Conservation (phyloP, 1,284 basidiomycete species). For the Ceratobasidium sp. region DNA sequence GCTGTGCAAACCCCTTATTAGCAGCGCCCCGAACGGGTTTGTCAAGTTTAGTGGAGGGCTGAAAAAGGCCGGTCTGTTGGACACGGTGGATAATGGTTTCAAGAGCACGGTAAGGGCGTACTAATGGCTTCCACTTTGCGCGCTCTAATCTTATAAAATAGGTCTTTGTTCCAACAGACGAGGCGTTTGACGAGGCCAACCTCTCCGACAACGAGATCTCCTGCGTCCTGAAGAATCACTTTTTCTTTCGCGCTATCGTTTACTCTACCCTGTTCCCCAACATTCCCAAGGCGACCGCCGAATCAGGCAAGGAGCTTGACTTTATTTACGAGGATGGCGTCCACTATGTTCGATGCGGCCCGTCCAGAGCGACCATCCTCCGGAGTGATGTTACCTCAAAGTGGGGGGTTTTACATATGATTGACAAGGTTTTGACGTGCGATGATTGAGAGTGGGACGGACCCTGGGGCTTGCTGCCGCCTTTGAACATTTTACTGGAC, state of each 20-base stretch:
- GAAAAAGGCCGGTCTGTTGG: conserved; percentile 1
- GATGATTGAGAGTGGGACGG: not conserved
- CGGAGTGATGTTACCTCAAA: not conserved
- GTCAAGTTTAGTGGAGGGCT: conserved; percentile 4
- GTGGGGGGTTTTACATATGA: conserved; percentile 12
- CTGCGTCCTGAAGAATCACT: conserved; percentile 10
- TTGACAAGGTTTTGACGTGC: conserved; percentile 24
- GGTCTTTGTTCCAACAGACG: conserved; percentile 31
- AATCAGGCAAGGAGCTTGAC: too few species aligned
- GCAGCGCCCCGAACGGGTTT: not conserved
- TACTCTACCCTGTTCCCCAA: not conserved
- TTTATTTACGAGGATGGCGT: too few species aligned
- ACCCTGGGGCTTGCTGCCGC: not conserved
- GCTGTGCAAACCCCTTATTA: conserved; percentile 4
- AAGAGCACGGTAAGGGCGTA: not conserved
- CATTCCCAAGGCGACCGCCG: too few species aligned
- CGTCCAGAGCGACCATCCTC: not conserved
- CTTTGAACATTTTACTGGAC: not conserved
- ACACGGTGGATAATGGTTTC: not conserved
- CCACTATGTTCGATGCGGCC: not conserved
- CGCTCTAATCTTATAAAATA: not conserved
- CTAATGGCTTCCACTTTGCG: not conserved
- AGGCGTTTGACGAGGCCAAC: too few species aligned
- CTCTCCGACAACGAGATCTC: not conserved
- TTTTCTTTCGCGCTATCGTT: not conserved